Conservation (phyloP, 768 basidiomycete genomes). For the Termitomyces sp. region DNA sequence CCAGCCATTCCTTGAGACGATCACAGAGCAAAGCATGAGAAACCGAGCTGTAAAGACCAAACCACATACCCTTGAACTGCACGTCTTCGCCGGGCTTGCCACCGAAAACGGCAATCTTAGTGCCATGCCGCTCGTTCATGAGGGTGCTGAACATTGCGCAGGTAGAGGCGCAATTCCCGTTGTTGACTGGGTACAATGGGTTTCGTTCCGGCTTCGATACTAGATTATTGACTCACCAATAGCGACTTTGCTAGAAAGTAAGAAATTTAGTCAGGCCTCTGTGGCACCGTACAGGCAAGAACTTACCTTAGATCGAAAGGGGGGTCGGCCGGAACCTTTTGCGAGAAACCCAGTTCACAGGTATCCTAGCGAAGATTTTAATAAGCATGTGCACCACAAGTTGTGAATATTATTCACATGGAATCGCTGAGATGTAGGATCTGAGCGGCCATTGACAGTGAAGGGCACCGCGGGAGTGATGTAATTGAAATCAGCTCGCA, state of each 20-base stretch:
- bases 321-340: conserved; percentile 37
- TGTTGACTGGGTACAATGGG: conserved; percentile 25
- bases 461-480: conserved; percentile 36
- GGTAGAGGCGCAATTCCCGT: conserved; percentile 52
- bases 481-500: conserved; percentile 36
- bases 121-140: conserved; percentile 52
- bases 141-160: conserved; percentile 60
- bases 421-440: conserved; percentile 45
- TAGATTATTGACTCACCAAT: conserved; percentile 28
- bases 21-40: neutral
- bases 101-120: conserved; percentile 51
- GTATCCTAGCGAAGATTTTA: conserved; percentile 29
- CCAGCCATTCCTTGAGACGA: conserved; percentile 44
- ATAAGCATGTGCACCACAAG: neutral
- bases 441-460: conserved; percentile 35
- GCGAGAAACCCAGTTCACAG: conserved; percentile 32
- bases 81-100: conserved; percentile 46
- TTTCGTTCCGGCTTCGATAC: neutral
- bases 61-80: conserved; percentile 41
- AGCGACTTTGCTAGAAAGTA: conserved; percentile 31
- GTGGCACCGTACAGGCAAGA: neutral
- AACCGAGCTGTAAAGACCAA: neutral
- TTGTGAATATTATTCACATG: conserved; percentile 25
- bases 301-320: conserved; percentile 39
- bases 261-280: neutral